Base-by-base conservation (phyloP, 371 early-diverging fungal species). In the Polyrhizophydium stewartii region DNA sequence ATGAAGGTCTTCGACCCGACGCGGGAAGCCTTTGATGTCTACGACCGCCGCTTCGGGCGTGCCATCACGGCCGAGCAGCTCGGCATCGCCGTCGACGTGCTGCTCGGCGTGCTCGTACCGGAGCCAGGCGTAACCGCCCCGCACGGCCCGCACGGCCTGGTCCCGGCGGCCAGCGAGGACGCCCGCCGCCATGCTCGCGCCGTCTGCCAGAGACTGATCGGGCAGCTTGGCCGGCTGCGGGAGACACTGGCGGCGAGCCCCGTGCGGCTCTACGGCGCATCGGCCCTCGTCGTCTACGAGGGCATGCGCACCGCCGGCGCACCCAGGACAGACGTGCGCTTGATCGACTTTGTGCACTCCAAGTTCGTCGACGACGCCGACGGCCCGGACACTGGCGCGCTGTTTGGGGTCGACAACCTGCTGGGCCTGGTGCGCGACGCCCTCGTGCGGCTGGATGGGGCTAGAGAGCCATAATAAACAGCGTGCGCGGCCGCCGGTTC, bases 311-410 rank as follows among this genome's bases (percentile, higher is more conserved):
- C 21, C 13, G 17, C 40, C 3, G 3, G 1, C 7, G 22, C 1
- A 19, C 60, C 40, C 21, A 10, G n/a, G 0, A 45, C 57, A 6
- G 63, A 69, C 2, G 69, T 70, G 6, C 65, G 59, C 19, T 43
- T 78, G 31, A 71, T 78, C 50, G 78, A 78, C 58, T 78, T 78
- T 71, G 73, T 73, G 24, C 75, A 78, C 63, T 62, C 75, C 12
- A 63, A 64, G 30, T 70, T 69, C 51, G 63, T 37, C 43, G 51
- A 51, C 17, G 55, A 7, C 0, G 58, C 25, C 16, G 57, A 57
- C 2, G 78, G 72, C 16, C 56, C 55, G 1, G 78, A 78, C 51
- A 69, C 62, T 24, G 67, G 69, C 16, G 68, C 69, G 16, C 16
- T 75, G 24, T 49, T 71, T 59, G 78, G 75, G 2, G n/a, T 78